Percentiles rank a stretch among this genome's conserved stretches.
Conservation (phyloP, 1,284 basidiomycete species). For the Rhodotorula sp. region DNA sequence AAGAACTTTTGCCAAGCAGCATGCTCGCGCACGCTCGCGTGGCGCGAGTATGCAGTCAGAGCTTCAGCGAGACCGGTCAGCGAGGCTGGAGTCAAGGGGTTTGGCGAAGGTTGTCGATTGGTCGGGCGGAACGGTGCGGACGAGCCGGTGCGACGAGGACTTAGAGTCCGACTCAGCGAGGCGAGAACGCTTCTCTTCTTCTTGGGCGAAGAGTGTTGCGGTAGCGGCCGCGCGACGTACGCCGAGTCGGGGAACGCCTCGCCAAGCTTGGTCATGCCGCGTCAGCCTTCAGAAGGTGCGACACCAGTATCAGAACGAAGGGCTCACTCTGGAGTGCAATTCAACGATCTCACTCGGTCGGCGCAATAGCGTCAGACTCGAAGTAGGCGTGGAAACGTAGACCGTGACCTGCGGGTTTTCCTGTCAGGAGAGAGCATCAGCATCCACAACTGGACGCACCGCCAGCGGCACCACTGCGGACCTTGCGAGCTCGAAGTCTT, state of each 20-base stretch:
- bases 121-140: background rate
- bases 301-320: too few species aligned
- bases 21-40: slow-evolving; percentile 60
- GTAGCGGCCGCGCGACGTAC: background rate
- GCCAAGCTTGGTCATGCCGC: slow-evolving; percentile 7
- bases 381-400: slow-evolving; percentile 32
- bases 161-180: slow-evolving; percentile 33
- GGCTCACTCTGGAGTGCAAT: slow-evolving; percentile 24
- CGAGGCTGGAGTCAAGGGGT: background rate
- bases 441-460: background rate
- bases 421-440: background rate
- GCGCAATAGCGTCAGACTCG: slow-evolving; percentile 26
- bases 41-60: slow-evolving; percentile 71
- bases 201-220: slow-evolving; percentile 7
- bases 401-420: slow-evolving; percentile 24
- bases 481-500: slow-evolving; percentile 18
- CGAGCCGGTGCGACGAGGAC: slow-evolving; percentile 26
- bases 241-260: slow-evolving; percentile 24
- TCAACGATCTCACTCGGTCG: slow-evolving; percentile 25
- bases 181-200: slow-evolving; percentile 36
- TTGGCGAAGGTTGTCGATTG: background rate
- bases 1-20: slow-evolving; percentile 82
- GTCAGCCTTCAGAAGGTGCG: background rate
- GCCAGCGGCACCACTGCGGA: background rate
- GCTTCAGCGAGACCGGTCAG: slow-evolving; percentile 63